Percentiles rank a stretch among this genome's conserved stretches.
Evolutionary conservation across 176 grass and related monocot genomes (phyloP).

Genomic region (Oryza nivara): DNA sequence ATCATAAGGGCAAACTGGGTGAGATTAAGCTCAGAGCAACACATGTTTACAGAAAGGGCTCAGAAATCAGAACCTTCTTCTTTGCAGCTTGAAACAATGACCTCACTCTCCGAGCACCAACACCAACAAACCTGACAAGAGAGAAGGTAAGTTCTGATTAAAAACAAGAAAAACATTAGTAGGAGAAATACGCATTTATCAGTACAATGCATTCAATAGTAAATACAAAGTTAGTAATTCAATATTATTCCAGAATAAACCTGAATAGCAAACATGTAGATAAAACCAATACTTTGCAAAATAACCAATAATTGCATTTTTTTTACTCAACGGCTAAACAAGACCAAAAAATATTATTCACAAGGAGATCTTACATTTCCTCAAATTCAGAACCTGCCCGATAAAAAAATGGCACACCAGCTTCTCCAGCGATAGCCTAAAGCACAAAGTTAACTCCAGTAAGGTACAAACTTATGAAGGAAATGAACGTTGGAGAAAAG

Average conservation of each 20-base stretch:
- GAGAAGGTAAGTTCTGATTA: constrained; percentile 35
- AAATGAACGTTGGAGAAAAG: constrained; percentile 8
- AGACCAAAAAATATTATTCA: constrained; percentile 23
- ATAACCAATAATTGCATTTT: constrained; percentile 5
- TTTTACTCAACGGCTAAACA: constrained; percentile 13
- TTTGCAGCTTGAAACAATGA: constrained; percentile 98
- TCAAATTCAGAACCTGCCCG: constrained; percentile 99
- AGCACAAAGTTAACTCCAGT: constrained; percentile 32
- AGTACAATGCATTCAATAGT: constrained; percentile 20
- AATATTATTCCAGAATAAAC: background rate
- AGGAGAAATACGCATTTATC: background rate
- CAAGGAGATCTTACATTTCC: constrained; percentile 91
- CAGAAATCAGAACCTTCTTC: constrained; percentile 71
- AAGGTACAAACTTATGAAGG: constrained; percentile 32
- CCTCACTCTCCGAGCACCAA: constrained; percentile 93
- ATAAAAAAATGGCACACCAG: constrained; percentile 98
- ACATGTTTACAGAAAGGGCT: constrained; percentile 11
- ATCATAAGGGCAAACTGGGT: background rate
- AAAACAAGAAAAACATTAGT: constrained; percentile 30
- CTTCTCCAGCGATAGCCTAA: constrained; percentile 99
- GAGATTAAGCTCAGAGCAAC: constrained; percentile 3
- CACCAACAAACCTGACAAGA: constrained; percentile 95
- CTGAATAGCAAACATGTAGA: constrained; percentile 13
- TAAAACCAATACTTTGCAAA: constrained; percentile 14
- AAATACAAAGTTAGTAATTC: constrained; percentile 7